Evolutionary conservation across 257 asterid species (phyloP).

Genomic region (Solanum medicagineum): DNA sequence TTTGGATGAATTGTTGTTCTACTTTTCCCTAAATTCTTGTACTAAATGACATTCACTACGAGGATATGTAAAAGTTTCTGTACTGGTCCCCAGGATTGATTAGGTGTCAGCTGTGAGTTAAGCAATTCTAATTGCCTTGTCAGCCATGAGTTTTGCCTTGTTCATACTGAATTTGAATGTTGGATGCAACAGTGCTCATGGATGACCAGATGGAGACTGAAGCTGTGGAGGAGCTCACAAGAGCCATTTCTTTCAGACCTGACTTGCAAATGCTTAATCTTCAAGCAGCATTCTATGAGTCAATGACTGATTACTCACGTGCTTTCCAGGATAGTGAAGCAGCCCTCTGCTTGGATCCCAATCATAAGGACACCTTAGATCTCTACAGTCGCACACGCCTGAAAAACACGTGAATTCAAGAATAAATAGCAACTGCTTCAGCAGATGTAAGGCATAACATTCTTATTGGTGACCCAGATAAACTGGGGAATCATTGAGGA

Average conservation of each 20-base stretch:
- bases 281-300: constrained; percentile 50
- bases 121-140: background rate
- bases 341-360: constrained; percentile 53
- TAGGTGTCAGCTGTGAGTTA: background rate
- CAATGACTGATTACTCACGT: constrained; percentile 31
- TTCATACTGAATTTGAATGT: background rate
- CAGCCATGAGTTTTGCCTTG: background rate
- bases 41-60: background rate
- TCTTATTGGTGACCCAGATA: background rate
- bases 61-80: background rate
- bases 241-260: constrained; percentile 44
- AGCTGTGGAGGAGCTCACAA: constrained; percentile 43
- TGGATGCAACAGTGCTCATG: constrained; percentile 35
- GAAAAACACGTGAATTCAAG: background rate
- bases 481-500: background rate
- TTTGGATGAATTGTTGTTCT: background rate
- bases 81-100: background rate
- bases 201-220: constrained; percentile 44
- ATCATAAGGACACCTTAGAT: constrained; percentile 46
- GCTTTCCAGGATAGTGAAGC: constrained; percentile 49
- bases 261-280: constrained; percentile 51
- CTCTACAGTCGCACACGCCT: constrained; percentile 27
- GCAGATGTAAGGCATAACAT: background rate
- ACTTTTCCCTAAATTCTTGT: background rate
- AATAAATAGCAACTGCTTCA: background rate